Base-by-base conservation (phyloP, 441 rosid genomes). In the Adansonia madagascariensis region DNA sequence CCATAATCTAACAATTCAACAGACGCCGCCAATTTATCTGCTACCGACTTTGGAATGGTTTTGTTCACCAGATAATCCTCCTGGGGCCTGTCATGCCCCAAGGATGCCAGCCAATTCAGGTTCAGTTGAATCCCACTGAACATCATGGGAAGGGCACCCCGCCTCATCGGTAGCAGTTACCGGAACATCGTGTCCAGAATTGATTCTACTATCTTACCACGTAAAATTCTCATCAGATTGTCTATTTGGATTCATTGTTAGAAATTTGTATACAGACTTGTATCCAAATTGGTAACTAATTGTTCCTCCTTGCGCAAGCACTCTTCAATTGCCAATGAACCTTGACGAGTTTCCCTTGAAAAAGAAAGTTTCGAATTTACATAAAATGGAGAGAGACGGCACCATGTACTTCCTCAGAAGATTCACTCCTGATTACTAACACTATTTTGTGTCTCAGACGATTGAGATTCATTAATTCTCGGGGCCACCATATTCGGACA, bases 401-500 rank as follows among this genome's bases (percentile, higher is more conserved):
- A 52, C 60, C 55, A 11, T 55, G 67, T 61, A 62, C 77, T 79
- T 80, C 78, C 61, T 24, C 78, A 11, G 24, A 49, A 47, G 52
- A 68, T 70, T 78, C 76, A 12, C 12, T 66, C 73, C 12, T 62
- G 65, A 27, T 12, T 70, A 71, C 15, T 57, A 71, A 53, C 73
- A 83, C 77, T 74, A 77, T 76, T 80, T 71, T 82, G 87, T 77
- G 20, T 79, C 80, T 75, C 84, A 44, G 77, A 82, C 77, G 80
- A 78, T 76, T 83, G 79, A 74, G 82, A 74, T 56, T 71, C 85
- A 77, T 66, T 78, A 75, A 72, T 82, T 81, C 80, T 78, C 39
- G 18, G 20, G 63, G 85, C 69, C 24, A 61, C 20, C 79, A 60
- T 73, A 77, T 65, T 80, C 17, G 88, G 90, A 78, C 98, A 95